Evolutionary conservation across 2,329 filamentous ascomycete genomes (phyloP).

Genomic region (Paracamarosporium sp.): DNA sequence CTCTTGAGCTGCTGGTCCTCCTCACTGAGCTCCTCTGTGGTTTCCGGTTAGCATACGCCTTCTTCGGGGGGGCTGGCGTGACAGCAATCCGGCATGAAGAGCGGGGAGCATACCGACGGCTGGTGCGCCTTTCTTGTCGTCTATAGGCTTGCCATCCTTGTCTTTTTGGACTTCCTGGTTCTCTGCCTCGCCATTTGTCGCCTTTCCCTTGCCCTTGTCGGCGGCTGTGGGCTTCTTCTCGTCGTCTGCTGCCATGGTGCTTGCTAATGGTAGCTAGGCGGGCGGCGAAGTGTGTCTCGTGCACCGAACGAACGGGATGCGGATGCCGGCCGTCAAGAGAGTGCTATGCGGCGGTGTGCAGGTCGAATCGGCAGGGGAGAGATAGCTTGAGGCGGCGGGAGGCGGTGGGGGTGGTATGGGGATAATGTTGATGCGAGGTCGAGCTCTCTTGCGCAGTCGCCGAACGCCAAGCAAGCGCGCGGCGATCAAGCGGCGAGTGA

Average conservation of each 20-base stretch:
- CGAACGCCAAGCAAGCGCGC: constrained; percentile 28
- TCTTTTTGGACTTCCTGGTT: constrained; percentile 66
- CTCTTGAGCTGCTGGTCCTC: constrained; percentile 98
- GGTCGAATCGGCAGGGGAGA: constrained; percentile 15
- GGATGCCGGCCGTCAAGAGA: not conserved
- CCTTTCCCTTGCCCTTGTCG: constrained; percentile 98
- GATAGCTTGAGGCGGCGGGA: constrained; percentile 18
- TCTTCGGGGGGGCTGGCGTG: constrained; percentile 1
- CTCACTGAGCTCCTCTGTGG: constrained; percentile 88
- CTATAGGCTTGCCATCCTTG: constrained; percentile 74
- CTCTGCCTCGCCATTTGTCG: constrained; percentile 69
- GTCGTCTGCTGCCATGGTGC: constrained; percentile 88
- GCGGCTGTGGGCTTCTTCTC: constrained; percentile 80
- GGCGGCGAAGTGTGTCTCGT: constrained; percentile 39
- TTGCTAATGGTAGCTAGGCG: constrained; percentile 42
- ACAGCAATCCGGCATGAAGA: constrained; percentile 17
- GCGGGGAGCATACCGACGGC: constrained; percentile 59
- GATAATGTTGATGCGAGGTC: constrained; percentile 34
- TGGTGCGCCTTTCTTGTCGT: constrained; percentile 77
- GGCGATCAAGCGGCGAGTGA: constrained; percentile 19
- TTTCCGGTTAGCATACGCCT: constrained; percentile 38
- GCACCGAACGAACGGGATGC: constrained; percentile 18
- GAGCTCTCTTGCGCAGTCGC: constrained; percentile 29
- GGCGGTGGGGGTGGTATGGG: constrained; percentile 23
- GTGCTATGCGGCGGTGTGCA: constrained; percentile 8